Evolutionary conservation across 2,329 filamentous ascomycete species (phyloP).

Genomic region (Alternaria conjuncta): DNA sequence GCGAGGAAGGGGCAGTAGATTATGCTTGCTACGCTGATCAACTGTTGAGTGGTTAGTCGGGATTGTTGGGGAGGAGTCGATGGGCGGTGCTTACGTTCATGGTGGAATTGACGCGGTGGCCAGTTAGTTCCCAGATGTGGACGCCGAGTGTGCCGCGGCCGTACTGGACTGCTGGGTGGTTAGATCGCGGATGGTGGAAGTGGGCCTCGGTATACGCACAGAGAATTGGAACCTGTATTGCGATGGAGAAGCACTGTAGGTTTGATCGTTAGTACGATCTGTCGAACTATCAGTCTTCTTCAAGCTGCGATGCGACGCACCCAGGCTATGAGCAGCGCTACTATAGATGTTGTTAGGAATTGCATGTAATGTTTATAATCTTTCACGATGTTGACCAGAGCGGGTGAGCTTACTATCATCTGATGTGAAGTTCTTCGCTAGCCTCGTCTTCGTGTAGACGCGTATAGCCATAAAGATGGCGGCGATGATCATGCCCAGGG

Average conservation of each 20-base stretch:
- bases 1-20: constrained; percentile 23
- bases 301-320: constrained; percentile 1
- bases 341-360: background rate
- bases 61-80: background rate
- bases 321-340: constrained; percentile 18
- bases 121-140: constrained; percentile 29
- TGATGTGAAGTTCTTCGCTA: constrained; percentile 27
- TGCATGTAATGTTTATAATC: too few relatives aligned
- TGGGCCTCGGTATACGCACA: background rate
- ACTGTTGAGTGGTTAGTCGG: constrained; percentile 2
- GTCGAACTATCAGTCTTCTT: background rate
- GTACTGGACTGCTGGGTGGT: constrained; percentile 12
- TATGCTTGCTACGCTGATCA: constrained; percentile 13
- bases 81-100: constrained; percentile 9
- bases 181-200: background rate
- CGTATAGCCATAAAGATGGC: constrained; percentile 30
- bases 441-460: constrained; percentile 31
- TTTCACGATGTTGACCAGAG: too few relatives aligned
- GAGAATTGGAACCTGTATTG: constrained; percentile 14
- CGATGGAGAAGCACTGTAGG: constrained; percentile 11
- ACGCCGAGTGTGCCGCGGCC: constrained; percentile 21
- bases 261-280: background rate
- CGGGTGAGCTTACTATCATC: constrained; percentile 28
- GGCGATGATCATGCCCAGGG: constrained; percentile 27
- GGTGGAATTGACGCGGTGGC: constrained; percentile 12